These are phyloP conservation scores for Aspergillus pseudonomiae DNA, from an alignment of 2,329 filamentous ascomycete species.

Conservation along the genomic window DNA sequence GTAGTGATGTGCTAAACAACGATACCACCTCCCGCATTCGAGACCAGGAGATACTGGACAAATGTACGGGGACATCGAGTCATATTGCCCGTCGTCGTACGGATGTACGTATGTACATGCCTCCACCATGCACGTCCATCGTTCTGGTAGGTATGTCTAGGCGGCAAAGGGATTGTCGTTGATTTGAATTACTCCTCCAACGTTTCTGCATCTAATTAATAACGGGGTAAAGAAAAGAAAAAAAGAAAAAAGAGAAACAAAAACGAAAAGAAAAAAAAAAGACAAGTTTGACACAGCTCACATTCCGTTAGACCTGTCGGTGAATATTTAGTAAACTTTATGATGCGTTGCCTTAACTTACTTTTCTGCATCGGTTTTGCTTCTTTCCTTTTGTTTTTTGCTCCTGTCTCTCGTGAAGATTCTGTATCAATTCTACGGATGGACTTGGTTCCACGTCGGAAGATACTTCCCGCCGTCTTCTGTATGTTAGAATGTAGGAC, in stretches of 20 bases:
- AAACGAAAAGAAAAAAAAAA: neutral
- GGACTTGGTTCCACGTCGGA: neutral
- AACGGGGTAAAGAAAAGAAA: constrained; percentile 1
- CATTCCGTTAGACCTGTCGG: constrained; percentile 16
- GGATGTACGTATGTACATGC: neutral
- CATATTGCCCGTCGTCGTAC: neutral
- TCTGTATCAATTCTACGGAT: neutral
- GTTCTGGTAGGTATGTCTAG: neutral
- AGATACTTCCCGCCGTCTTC: neutral
- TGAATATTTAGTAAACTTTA: constrained; percentile 20
- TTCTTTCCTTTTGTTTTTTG: neutral
- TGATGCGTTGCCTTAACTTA: constrained; percentile 7
- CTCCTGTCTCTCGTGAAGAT: neutral
- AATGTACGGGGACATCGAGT: neutral
- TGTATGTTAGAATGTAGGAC: neutral
- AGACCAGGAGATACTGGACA: neutral
- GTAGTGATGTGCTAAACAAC: neutral
- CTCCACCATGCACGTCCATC: neutral
- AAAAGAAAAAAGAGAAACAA: neutral
- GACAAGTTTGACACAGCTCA: constrained; percentile 18
- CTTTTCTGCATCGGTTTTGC: neutral
- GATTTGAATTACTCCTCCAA: constrained; percentile 9
- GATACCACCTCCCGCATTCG: neutral
- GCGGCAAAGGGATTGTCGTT: constrained; percentile 1
- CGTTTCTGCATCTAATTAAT: constrained; percentile 15